Evolutionary conservation across 148 eudicot species (phyloP).

Genomic region (Rhododendron molle): DNA sequence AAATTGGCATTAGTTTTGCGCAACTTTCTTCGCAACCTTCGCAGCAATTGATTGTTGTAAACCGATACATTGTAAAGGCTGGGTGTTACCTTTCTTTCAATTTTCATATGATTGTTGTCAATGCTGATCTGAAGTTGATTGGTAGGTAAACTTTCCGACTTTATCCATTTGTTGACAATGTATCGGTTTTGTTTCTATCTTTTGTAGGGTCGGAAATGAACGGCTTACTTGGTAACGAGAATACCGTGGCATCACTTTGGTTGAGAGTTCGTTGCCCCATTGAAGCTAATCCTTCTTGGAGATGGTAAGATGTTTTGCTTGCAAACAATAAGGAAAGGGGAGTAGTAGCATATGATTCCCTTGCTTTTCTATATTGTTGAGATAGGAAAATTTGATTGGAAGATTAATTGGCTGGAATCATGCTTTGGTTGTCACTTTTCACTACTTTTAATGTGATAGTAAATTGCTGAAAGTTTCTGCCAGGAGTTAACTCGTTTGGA

Average conservation of each 20-base stretch:
- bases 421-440: background rate
- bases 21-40: too few relatives aligned
- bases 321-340: background rate
- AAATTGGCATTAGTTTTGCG: background rate
- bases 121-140: slow-evolving; percentile 1
- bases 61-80: too few relatives aligned
- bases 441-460: background rate
- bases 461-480: background rate
- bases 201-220: slow-evolving; percentile 29
- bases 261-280: slow-evolving; percentile 56
- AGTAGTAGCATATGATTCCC: background rate
- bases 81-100: background rate
- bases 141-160: background rate
- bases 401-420: background rate
- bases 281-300: slow-evolving; percentile 83
- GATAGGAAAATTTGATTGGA: background rate
- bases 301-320: slow-evolving; percentile 51
- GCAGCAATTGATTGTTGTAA: too few relatives aligned
- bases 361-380: background rate
- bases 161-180: background rate
- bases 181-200: background rate
- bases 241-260: slow-evolving; percentile 36
- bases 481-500: background rate
- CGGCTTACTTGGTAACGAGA: slow-evolving; percentile 15
- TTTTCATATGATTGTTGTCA: background rate